Base-by-base conservation (phyloP, 192 early-diverging fungal genomes). In the Spizellomyces punctatus region DNA sequence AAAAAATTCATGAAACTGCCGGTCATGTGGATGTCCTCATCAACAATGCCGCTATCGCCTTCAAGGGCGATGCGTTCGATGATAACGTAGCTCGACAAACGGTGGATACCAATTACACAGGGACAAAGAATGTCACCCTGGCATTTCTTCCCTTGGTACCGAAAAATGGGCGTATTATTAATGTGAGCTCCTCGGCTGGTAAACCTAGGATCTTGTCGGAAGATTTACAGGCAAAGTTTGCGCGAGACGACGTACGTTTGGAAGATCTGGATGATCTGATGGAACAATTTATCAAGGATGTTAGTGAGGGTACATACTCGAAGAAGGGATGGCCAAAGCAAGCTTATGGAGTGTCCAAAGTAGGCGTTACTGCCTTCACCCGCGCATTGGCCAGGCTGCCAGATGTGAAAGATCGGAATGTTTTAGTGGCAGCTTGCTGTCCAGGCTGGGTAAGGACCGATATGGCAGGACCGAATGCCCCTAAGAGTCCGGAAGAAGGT, bases 321-420 rank as follows among this genome's bases (percentile, higher is more conserved):
- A 36, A 21, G n/a, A 71, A 71, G 46, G 69, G 69, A 8, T 71
- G 69, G 69, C 69, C 69, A 14, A 6, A 66, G 22, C 41, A n/a
- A 17, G 62, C 69, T 6, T 71, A 71, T 46, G 61, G 59, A 6
- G 45, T 46, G 12, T 71, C 69, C 6, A 71, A 71, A 50, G 46
- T 71, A 4, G 69, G 60, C 8, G 22, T 66, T 22, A 71, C 59
- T 8, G 69, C 62, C 16, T 36, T 71, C 21, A n/a, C 69, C 1
- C 44, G 60, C 22, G 67, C 58, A 27, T 44, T 69, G 27, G 10
- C 54, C 12, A 10, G 67, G 67, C 54, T 16, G 12, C 54, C 67
- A 16, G 67, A 69, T 19, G 56, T 69, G 1, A 7, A 19, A n/a
- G 27, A 14, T 17, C 56, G 58, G 44, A 43, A 58, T 57, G 36